Conservation (phyloP, 1,284 basidiomycete genomes). For the Rhodotorula sp. region DNA sequence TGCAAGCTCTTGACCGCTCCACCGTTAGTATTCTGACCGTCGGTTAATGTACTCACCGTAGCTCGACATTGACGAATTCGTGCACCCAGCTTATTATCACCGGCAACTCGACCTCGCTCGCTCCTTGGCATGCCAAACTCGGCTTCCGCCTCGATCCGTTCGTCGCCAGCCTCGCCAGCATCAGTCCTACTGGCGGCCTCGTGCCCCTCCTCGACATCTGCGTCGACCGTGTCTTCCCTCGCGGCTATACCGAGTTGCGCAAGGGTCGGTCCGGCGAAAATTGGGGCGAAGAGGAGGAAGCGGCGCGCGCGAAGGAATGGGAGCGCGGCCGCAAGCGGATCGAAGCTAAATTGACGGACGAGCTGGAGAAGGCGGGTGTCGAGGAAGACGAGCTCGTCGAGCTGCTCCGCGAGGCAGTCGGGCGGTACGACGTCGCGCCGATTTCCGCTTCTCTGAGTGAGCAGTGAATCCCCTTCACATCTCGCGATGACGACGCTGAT, state of each 20-base stretch:
- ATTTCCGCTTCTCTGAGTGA: neutral
- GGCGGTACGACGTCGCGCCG: neutral
- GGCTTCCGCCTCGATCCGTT: slow-evolving; percentile 68
- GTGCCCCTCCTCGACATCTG: slow-evolving; percentile 74
- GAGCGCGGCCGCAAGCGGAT: slow-evolving; percentile 42
- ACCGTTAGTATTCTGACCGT: neutral
- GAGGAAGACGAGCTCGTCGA: slow-evolving; percentile 36
- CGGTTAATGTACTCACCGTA: neutral
- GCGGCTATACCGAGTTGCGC: slow-evolving; percentile 51
- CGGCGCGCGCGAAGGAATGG: slow-evolving; percentile 63
- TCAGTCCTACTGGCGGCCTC: slow-evolving; percentile 77
- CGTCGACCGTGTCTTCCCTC: slow-evolving; percentile 61
- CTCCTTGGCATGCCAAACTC: slow-evolving; percentile 81
- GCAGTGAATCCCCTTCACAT: neutral
- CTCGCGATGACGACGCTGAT: slow-evolving; percentile 44
- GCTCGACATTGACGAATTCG: slow-evolving; percentile 41
- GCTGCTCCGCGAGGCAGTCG: slow-evolving; percentile 32
- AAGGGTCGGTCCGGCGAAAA: slow-evolving; percentile 63
- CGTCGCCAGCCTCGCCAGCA: slow-evolving; percentile 71
- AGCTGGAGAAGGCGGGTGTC: slow-evolving; percentile 22
- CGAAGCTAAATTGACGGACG: slow-evolving; percentile 22
- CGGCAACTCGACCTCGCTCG: slow-evolving; percentile 82
- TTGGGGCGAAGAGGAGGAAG: slow-evolving; percentile 70
- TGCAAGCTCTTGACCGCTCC: slow-evolving; percentile 64
- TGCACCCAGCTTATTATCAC: slow-evolving; percentile 64